A percentile compares a stretch with the other conserved stretches of the same genome.
phyloP scores from a whole-genome alignment of 129 eudicot genomes.

The Centella asiatica region DNA sequence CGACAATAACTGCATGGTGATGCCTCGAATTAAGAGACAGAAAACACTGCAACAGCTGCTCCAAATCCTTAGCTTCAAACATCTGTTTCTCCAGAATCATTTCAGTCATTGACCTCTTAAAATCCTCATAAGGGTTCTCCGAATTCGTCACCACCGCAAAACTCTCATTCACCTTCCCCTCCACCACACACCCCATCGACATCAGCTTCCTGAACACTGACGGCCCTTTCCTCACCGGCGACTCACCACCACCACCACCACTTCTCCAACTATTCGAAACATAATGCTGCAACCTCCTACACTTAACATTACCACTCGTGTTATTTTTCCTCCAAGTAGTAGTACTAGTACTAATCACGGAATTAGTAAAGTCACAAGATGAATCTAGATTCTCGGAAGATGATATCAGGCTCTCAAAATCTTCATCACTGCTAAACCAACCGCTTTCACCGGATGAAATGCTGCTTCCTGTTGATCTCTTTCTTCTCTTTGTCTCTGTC shows the following conservation, averaged over 20 bases:
- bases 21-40: constrained; percentile 44
- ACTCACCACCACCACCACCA: neutral
- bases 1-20: constrained; percentile 51
- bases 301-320: neutral
- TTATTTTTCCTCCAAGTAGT: neutral
- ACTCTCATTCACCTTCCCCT: constrained; percentile 36
- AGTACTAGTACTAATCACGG: too few relatives aligned
- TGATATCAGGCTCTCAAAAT: constrained; percentile 20
- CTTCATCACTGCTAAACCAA: constrained; percentile 24
- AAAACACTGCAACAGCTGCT: constrained; percentile 59
- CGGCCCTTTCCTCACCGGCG: neutral
- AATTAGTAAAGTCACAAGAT: constrained; percentile 11
- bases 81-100: constrained; percentile 66
- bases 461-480: neutral
- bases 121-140: constrained; percentile 56
- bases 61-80: constrained; percentile 52
- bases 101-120: constrained; percentile 75
- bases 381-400: constrained; percentile 22
- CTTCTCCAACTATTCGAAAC: constrained; percentile 8
- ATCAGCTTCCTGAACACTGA: constrained; percentile 9
- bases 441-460: constrained; percentile 19
- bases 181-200: constrained; percentile 18
- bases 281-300: constrained; percentile 8
- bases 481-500: neutral
- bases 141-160: constrained; percentile 60